phyloP scores from a whole-genome alignment of 2,329 filamentous ascomycete species.

The Neoscytalidium dimidiatum region DNA sequence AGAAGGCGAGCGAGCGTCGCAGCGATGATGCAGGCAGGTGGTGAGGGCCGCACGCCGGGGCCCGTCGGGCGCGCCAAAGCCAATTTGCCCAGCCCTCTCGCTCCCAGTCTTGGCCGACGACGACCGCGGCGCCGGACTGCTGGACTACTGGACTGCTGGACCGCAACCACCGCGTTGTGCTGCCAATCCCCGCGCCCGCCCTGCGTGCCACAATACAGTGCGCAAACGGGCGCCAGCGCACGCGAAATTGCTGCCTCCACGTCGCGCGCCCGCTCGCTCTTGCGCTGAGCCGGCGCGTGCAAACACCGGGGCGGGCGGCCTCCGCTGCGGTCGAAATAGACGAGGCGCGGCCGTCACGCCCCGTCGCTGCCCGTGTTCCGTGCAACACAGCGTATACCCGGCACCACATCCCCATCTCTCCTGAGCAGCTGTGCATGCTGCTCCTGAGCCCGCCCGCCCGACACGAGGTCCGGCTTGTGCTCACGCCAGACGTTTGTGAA shows the following conservation, averaged over 20 bases:
- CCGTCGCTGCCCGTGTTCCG: conserved; percentile 13
- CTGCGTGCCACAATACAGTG: not conserved
- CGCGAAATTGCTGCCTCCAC: conserved; percentile 9
- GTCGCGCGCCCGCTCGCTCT: not conserved
- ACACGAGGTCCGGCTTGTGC: not conserved
- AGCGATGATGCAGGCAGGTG: conserved; percentile 15
- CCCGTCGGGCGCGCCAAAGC: not conserved
- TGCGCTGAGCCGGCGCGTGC: not conserved
- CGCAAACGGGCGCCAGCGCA: not conserved
- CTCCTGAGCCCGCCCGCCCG: conserved; percentile 13
- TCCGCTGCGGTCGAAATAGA: conserved; percentile 11
- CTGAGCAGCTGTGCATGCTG: not conserved
- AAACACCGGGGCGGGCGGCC: not conserved
- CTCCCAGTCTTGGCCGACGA: conserved; percentile 11
- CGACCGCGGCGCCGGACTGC: not conserved
- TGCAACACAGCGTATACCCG: conserved; percentile 12
- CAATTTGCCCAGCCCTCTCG: conserved; percentile 4
- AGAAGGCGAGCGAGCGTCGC: not conserved
- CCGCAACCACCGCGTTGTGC: conserved; percentile 9
- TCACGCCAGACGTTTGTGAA: conserved; percentile 4
- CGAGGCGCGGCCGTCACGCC: conserved; percentile 3
- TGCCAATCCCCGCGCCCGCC: not conserved
- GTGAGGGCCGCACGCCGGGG: conserved; percentile 12
- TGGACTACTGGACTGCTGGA: not conserved
- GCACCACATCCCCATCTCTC: not conserved